Evolutionary conservation across 805 yeast species (phyloP), one percentile per base, ranked within the genome.

Genomic region (Metschnikowia lachancei): DNA sequence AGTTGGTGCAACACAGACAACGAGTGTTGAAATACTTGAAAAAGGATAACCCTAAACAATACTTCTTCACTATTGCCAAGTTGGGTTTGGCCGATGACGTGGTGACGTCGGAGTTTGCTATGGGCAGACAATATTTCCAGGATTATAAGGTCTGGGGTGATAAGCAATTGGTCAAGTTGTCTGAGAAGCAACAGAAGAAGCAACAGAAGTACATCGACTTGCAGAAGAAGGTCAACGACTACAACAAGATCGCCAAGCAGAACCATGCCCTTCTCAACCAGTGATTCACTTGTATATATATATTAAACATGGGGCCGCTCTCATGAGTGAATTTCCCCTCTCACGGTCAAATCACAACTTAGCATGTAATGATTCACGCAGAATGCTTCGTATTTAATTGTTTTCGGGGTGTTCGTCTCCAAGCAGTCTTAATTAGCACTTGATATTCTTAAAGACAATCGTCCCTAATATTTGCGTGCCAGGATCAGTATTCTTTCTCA

Each of bases 1-100:
- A 85, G 75, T 63, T 87, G 62, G 96, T 91, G 19, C 98, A 92
- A 66, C 82, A 85, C 58, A 83, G 99, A 70, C 97, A 91, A 67
- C 78, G 80, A 56, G 78, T 86, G 34, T 75, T 92, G 57, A 81
- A 82, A 66, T 94, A 92, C 63, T 76, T 94, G 67, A 90, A 90
- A 65, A 80, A 78, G 61, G 85, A 80, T 60, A 71, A 88, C 53
- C 89, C 97, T 13, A 79, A 87, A 64, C 78, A 83, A 58, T 92
- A 94, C 70, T 88, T 78, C 66, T 83, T 89, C 83, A 76, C 95
- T 37, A 82, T 92, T 51, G 86, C 85, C 58, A 90, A 89, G 66
- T 74, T 92, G 45, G 99, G 98, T 1, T 75, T 92, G 52, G 81
- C 86, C 34, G 98, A 92, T 66, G 83, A 77, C 47, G 83, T 83